Evolutionary conservation across 768 basidiomycete species (phyloP), one percentile per base, ranked within the genome.

Genomic region (Saitozyma sp.): DNA sequence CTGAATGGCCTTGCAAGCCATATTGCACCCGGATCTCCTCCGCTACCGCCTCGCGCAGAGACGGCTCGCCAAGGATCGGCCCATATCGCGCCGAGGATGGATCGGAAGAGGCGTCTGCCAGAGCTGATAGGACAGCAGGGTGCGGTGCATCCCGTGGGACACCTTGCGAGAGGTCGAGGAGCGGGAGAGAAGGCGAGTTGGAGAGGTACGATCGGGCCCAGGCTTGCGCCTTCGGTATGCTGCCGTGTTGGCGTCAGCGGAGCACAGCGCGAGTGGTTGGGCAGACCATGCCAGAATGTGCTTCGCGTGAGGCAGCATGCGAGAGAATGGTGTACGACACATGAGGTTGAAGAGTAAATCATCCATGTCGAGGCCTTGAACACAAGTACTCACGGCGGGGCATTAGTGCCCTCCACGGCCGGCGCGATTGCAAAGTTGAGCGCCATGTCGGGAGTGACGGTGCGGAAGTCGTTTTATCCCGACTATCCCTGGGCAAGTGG

Each of bases 101-200:
- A 48, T 83, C 82, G 8, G 82, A 77, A 0, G 84, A 78, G 0
- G 84, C 82, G 9, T 71, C 70, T 0, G 80, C 82, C 1, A 91
- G 73, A 0, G 85, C 83, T 0, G 82, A 70, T 41, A 86, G 82
- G 9, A 90, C 78, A 0, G 71, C 54, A 2, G 79, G 71, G 2
- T 87, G 85, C 0, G 91, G 90, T 0, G 87, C 85, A 0, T 80
- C 81, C 6, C 87, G 86, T 0, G 91, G 91, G 0, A 86, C 86
- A 46, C 91, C 82, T 77, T 91, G 89, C 1, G 87, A 87, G 82
- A 90, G 86, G 68, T 85, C 84, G n/a, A 91, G 82, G 2, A 90
- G 79, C 5, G 65, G 49, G 9, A 56, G 50, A n/a, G 55, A 19
- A 13, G 59, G 4, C 0, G 60, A 16, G 6, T 68, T 53, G 0